Base-by-base conservation (phyloP, 2,329 filamentous ascomycete genomes). In the Fusarium nisikadoi region DNA sequence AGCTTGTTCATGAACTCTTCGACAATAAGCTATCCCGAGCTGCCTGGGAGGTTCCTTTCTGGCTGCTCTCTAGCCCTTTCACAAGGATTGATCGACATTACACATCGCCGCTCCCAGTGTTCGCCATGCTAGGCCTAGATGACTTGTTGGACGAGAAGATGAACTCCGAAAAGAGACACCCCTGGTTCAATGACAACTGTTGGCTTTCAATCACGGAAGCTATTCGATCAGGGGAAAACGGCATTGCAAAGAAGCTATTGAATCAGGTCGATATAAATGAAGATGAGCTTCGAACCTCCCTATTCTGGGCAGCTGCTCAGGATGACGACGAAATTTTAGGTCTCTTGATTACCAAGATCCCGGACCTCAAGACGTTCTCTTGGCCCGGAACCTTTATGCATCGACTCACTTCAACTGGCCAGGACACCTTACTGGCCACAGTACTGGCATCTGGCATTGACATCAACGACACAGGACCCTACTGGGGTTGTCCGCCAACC, bases 131-230 rank as follows among this genome's bases (percentile, higher is more conserved):
- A 19, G 57, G 38, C 2, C 36, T 60, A 4, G 19, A 36, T 14
- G 31, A 43, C 19, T 8, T 27, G 14, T 4, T 54, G 2, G 27
- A 52, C 20, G 56, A 52, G 17, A 16, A 42, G 6, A 7, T 52
- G 4, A 3, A 10, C 11, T 27, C 19, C 35, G 56, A 35, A 13
- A 25, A 20, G 1, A 2, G 5, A 17, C 36, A 42, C 1, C 36
- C 29, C 11, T 19, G 27, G 36, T 29, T 59, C 8, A 35, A n/a
- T n/a, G n/a, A 27, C 7, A 9, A 41, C 11, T 60, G 46, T n/a
- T 54, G 57, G 57, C 19, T 29, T n/a, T 23, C 57, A 13, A 54
- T 54, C 8, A 43, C 6, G 19, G 57, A 60, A 14, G 46, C 36
- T 5, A n/a, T 59, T 20, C 13, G 56, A 35, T 39, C 8, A 4